Percentiles rank a stretch among this genome's conserved stretches.
These are phyloP conservation scores for Skeletonema marinoi DNA, from an alignment of 108 stramenopile species.

Conservation along the genomic window DNA sequence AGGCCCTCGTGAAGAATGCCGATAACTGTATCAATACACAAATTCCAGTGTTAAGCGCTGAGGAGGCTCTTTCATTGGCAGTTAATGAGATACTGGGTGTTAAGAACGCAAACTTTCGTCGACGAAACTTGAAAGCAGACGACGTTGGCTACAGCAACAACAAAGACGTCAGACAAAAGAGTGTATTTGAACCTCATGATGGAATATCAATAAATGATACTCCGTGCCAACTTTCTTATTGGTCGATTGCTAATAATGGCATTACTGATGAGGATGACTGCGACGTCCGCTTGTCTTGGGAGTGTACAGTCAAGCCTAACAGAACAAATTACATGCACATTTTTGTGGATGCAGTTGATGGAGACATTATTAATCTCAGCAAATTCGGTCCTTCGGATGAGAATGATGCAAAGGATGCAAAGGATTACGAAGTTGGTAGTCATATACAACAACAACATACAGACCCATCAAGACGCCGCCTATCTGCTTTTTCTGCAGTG, in stretches of 20 bases:
- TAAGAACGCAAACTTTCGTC: background rate
- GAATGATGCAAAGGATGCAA: background rate
- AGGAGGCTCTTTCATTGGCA: background rate
- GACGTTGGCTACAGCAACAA: background rate
- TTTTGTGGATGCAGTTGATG: background rate
- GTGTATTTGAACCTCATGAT: background rate
- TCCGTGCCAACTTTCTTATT: background rate
- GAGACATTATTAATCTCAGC: background rate
- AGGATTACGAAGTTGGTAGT: background rate
- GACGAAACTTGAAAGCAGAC: background rate
- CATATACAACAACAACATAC: background rate
- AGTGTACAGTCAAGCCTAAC: background rate
- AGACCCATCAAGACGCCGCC: background rate
- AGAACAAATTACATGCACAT: background rate
- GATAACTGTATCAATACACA: background rate
- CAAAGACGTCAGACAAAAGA: background rate
- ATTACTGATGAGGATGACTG: background rate
- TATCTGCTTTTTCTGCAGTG: background rate
- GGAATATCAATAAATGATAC: background rate
- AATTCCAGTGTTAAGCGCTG: background rate
- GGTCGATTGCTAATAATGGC: background rate
- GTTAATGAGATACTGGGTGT: background rate
- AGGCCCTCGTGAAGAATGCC: background rate
- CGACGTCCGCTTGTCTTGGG: background rate
- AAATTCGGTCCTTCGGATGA: background rate